Percentiles rank a stretch among this genome's conserved stretches.
phyloP scores from a whole-genome alignment of 2,329 filamentous ascomycete species.

The Aspergillus ochraceoroseus region DNA sequence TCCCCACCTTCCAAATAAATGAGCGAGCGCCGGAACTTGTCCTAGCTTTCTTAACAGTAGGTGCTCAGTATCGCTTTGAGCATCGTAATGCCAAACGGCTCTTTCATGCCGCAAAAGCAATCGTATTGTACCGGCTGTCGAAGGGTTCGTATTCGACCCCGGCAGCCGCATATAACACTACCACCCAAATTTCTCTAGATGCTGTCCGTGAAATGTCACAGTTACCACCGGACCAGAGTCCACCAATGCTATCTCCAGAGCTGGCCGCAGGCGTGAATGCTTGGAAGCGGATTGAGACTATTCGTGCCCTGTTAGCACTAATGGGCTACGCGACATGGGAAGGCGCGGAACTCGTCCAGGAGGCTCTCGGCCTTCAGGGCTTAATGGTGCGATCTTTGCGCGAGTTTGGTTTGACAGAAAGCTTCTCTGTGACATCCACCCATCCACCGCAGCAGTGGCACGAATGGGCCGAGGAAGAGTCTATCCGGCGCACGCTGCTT shows the following conservation, averaged over 20 bases:
- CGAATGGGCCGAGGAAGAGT: constrained; percentile 37
- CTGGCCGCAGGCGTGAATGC: constrained; percentile 14
- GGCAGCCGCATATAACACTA: constrained; percentile 14
- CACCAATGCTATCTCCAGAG: constrained; percentile 13
- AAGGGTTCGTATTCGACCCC: constrained; percentile 21
- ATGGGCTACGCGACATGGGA: constrained; percentile 37
- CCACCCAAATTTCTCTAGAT: constrained; percentile 22
- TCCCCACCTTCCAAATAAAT: constrained; percentile 60
- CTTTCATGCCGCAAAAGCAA: constrained; percentile 56
- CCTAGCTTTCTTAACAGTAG: constrained; percentile 61
- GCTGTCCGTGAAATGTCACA: constrained; percentile 11
- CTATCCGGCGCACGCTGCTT: constrained; percentile 34
- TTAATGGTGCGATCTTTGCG: constrained; percentile 31
- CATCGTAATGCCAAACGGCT: constrained; percentile 30
- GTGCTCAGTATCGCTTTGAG: constrained; percentile 50
- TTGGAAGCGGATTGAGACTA: constrained; percentile 26
- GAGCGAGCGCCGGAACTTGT: constrained; percentile 65
- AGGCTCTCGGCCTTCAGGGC: constrained; percentile 30
- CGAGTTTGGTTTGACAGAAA: constrained; percentile 29
- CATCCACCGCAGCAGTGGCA: constrained; percentile 26
- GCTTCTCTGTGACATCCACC: constrained; percentile 23
- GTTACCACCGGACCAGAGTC: too few relatives aligned
- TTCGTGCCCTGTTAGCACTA: constrained; percentile 29
- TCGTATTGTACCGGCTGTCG: constrained; percentile 57
- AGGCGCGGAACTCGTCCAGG: constrained; percentile 29